Conservation (phyloP, 192 early-diverging fungal genomes). For the Podila minutissima region DNA sequence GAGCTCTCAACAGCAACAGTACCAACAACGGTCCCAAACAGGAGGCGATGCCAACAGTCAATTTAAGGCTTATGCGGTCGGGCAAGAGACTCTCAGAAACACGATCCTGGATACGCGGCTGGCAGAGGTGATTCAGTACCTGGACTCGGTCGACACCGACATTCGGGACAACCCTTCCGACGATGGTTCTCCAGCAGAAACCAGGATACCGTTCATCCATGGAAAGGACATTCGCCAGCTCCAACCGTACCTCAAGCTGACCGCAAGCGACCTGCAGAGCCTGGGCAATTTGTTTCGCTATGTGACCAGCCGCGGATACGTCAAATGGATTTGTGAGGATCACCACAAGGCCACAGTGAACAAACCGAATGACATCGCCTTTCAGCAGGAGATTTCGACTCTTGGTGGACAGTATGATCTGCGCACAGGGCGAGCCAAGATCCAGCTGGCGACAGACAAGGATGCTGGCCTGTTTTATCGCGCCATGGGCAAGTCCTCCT, state of each 20-base stretch:
- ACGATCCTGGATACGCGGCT: constrained; percentile 28
- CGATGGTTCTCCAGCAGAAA: not conserved
- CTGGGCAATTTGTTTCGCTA: constrained; percentile 13
- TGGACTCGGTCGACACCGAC: constrained; percentile 16
- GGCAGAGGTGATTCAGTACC: constrained; percentile 21
- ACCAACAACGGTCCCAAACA: constrained; percentile 7
- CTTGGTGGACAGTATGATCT: constrained; percentile 23
- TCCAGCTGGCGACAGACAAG: constrained; percentile 4
- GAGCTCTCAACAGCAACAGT: not conserved
- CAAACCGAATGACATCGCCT: constrained; percentile 14
- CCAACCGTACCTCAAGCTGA: constrained; percentile 20
- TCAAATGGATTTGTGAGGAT: constrained; percentile 40
- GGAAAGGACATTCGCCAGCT: constrained; percentile 30
- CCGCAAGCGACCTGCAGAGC: not conserved
- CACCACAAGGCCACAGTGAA: constrained; percentile 26
- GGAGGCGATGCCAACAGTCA: constrained; percentile 9
- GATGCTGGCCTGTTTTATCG: constrained; percentile 23
- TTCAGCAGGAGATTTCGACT: constrained; percentile 10
- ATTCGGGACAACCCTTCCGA: not conserved
- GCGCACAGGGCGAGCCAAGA: constrained; percentile 12
- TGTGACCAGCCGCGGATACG: constrained; percentile 21
- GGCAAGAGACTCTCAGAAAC: constrained; percentile 22
- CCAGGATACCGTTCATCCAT: constrained; percentile 4
- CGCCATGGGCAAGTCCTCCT: constrained; percentile 9
- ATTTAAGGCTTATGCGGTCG: not conserved